Percentiles rank a stretch among this genome's conserved stretches.
phyloP scores from a whole-genome alignment of 495 filamentous ascomycete species.

The Penicillium odoratum region DNA sequence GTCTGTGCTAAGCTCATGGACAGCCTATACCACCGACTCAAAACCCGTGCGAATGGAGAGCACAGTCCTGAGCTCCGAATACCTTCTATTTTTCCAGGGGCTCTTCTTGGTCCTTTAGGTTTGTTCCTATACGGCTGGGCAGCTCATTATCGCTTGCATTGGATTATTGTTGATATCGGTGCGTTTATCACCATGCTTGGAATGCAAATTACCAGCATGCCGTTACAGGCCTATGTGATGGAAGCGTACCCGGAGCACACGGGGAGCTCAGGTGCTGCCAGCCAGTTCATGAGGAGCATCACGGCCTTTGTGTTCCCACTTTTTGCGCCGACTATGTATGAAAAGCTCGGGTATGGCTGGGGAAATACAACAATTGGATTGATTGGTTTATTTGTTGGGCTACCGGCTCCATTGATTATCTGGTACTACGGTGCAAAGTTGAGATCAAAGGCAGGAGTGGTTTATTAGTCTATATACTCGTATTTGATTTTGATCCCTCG shows the following conservation, averaged over 20 bases:
- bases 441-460: conserved; percentile 3
- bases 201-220: conserved; percentile 18
- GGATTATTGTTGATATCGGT: conserved; percentile 15
- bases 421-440: conserved; percentile 17
- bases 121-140: conserved; percentile 21
- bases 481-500: background rate
- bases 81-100: conserved; percentile 8
- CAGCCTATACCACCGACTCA: conserved; percentile 53
- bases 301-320: conserved; percentile 49
- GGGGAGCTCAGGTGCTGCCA: conserved; percentile 15
- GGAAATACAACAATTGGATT: conserved; percentile 43
- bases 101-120: conserved; percentile 11
- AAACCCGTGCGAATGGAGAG: conserved; percentile 30
- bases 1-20: conserved; percentile 57
- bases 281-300: conserved; percentile 17
- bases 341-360: conserved; percentile 55
- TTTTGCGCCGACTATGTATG: conserved; percentile 56
- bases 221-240: conserved; percentile 19
- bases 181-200: conserved; percentile 42
- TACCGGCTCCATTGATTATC: conserved; percentile 20
- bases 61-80: conserved; percentile 13
- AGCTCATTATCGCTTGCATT: conserved; percentile 13
- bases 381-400: conserved; percentile 13
- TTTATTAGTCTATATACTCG: background rate
- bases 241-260: conserved; percentile 19